Evolutionary conservation across 345 rosid genomes (phyloP), one percentile per base, ranked within the genome.

Genomic region (Linum trigynum): DNA sequence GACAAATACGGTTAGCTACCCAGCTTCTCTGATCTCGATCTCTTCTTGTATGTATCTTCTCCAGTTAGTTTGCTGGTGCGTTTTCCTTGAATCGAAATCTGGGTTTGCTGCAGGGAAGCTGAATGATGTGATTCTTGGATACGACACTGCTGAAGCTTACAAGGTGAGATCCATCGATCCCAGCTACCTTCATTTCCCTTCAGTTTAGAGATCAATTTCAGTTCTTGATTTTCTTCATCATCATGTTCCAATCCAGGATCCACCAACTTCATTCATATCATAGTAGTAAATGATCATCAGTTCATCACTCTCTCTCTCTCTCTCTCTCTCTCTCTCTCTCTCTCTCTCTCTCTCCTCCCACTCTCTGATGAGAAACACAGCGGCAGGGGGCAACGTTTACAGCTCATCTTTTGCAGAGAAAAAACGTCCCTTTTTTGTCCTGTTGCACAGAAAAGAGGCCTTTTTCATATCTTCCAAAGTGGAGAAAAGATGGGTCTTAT

Each of bases 101-200:
- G 50, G 37, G 38, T 5, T 38, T 16, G 16, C 39, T 57, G 7
- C 84, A 92, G 97, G 96, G 39, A 90, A 88, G 64, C 45, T 72
- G 7, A 86, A 36, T 36, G 99, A 94, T 74, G 81, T 90, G 69
- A 77, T 77, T 66, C 95, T 94, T 63, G 96, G 96, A 6, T 88
- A 81, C 72, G 95, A 88, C 74, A 73, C 88, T 42, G 72, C 79
- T 53, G 37, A 85, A 48, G 85, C 75, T 10, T 90, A 90, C 66
- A 71, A 37, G 89, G 99, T 90, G 63, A 69, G 72, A 42, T 36
- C 10, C 4, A 5, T 55, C 40, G 16, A 56, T 56, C 17, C 59
- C 2, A n/a, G 15, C 4, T 55, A 5, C 2, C 8, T 55, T 2
- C 57, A 55, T 55, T 16, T 14, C 14, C 14, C 5, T 9, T 5